Base-by-base conservation (phyloP, 2,329 filamentous ascomycete species). In the Trichophyton benhamiae region DNA sequence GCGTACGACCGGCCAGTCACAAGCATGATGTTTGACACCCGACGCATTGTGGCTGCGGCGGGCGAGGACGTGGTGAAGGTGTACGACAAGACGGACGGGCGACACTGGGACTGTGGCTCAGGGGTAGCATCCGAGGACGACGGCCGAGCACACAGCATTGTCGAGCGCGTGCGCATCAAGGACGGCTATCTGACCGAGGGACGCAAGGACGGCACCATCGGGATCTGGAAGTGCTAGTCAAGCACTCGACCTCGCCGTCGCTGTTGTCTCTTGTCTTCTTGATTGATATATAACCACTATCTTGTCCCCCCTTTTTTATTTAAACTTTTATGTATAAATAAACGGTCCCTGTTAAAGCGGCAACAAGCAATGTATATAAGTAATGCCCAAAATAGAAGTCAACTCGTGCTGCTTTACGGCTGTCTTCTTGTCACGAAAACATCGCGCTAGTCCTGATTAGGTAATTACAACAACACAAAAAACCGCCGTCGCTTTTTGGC, bases 61-160 rank as follows among this genome's bases (percentile, higher is more conserved):
- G 89, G 91, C 48, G 94, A 97, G 74, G 86, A 91, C 69, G 90
- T 97, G 25, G 91, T 94, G 68, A 99, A 99, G 77, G 88, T 99
- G 63, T 99, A 97, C 77, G 94, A 99, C 77, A 97, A 97, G 80
- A 87, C 90, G 2, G 94, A 99, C 72, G 91, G 91, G 46, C 81
- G 89, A 64, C 94, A 97, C 74, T 99, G 94, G 94, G 90, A 96
- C 73, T 96, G 91, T 74, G 94, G 94, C 60, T 86, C 90, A 1
- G 92, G 91, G 41, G 84, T 88, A 57, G 81, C 80, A 2, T 73
- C 76, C 9, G 86, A 86, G 63, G 83, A 85, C 20, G 85, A 87
- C 59, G 83, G 82, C 11, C 85, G 83, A 67, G 80, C 78, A 61
- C 82, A 86, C 5, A 82, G 85, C 13, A 80, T 87, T 61, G 86